Evolutionary conservation across 805 yeast species (phyloP), one percentile per base, ranked within the genome.

Genomic region (Ogataea nonfermentans): DNA sequence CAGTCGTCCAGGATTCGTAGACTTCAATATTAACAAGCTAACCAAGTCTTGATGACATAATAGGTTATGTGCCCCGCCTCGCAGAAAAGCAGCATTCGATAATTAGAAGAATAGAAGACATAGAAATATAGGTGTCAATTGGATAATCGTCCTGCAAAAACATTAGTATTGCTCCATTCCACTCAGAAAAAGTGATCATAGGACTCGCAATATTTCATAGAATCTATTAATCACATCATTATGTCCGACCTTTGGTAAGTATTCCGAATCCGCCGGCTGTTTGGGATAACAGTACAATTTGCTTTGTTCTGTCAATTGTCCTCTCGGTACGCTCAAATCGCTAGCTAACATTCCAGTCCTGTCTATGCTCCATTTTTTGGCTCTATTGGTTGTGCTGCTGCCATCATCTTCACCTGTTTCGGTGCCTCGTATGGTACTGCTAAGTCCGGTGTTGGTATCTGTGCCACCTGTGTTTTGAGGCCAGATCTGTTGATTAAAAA

Each of bases 391-490:
- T 95, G 99, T 78, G 95, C 99, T 44, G 88, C 98, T 39, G 97
- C 99, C 67, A 93, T 93, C 63, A 88, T 95, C 62, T 93, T 93
- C 80, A 90, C 99, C 67, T 88, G 96, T 64, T 88, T 90, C 65
- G 99, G 99, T 74, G 98, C 99, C 60, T 87, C 96, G 42, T 90
- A 90, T 70, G 99, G 99, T 74, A 91, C 98, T 52, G 99, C 99
- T 62, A 91, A 91, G 71, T 85, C 96, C 17, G 99, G 99, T 74
- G 96, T 93, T 52, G 99, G 98, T 80, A 90, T 91, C 65, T 91
- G 96, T 74, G 99, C 96, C 64, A 88, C 96, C 52, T 85, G 95
- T 70, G 96, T 90, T 47, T 74, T 91, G 65, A 87, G 96, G 82
- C 99, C 99, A 54, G 99, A 91, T 66, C 77, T 90, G 65, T 72